Percentiles rank a stretch among this genome's conserved stretches.
phyloP scores from a whole-genome alignment of 306 rosid species.

The cucumber (Cucumis sativus) region Cucumber_9930_V3 NC_026660.2:14307001-14307500 shows the following conservation, averaged over 20 bases:
- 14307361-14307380: conserved; percentile 16
- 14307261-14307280: conserved; percentile 88
- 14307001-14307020: conserved; percentile 92
- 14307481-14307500: conserved; percentile 74
- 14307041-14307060: conserved; percentile 13
- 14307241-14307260: conserved; percentile 94
- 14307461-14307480: neutral
- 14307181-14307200: conserved; percentile 2
- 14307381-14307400: neutral
- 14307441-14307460: neutral
- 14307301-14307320: conserved; percentile 69
- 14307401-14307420: neutral
- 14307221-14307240: conserved; percentile 68
- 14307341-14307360: conserved; percentile 77
- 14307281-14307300: conserved; percentile 76
- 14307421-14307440: neutral
- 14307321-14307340: conserved; percentile 67
- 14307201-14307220: conserved; percentile 97
- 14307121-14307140: neutral
- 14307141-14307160: neutral
- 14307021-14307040: conserved; percentile 88
- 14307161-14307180: neutral
- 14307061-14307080: conserved; percentile 7
- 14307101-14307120: neutral
- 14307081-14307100: neutral